Evolutionary conservation across 371 early-diverging fungal species (phyloP), one percentile per base, ranked within the genome.

Genomic region (Apophysomyces sp.): DNA sequence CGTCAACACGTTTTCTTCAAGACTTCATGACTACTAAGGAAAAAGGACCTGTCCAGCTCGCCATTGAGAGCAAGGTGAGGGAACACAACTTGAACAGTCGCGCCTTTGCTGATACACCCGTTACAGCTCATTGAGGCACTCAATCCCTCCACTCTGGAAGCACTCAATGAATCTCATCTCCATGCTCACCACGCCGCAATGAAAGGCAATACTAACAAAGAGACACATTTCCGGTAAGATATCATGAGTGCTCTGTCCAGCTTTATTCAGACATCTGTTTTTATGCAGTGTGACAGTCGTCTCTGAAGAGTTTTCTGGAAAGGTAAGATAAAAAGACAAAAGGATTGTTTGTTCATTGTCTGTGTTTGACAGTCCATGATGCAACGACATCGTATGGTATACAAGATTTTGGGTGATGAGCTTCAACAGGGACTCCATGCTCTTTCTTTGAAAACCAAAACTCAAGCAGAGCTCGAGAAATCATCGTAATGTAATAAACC

Each of bases 171-270:
- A 63, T 89, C 89, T 11, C 86, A 90, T 52, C 74, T 85, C 61
- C 92, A 92, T 67, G 72, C 88, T 13, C 88, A 89, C 61, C 92
- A 92, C 69, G 83, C 81, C 49, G 83, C 92, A 9, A 92, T 92
- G 92, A 77, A 84, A 59, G 89, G 88, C 4, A 84, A 82, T 15
- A 76, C 74, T n/a, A 87, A 82, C 74, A 84, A 80, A 30, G 92
- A 91, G 65, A 92, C 91, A 11, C 92, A 92, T 62, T 92, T 92
- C 67, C 72, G 79, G 88, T 88, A 80, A n/a, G n/a, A n/a, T n/a
- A n/a, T n/a, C 55, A 27, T 63, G 27, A 30, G 34, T 18, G 26
- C 6, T 8, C 52, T 55, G n/a, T 32, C 15, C 28, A 37, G n/a
- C 4, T 54, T 28, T 18, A 29, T 34, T 12, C 13, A 52, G 21